phyloP scores from a whole-genome alignment of 2,329 filamentous ascomycete species.

The Herpotrichia juniperi region DNA sequence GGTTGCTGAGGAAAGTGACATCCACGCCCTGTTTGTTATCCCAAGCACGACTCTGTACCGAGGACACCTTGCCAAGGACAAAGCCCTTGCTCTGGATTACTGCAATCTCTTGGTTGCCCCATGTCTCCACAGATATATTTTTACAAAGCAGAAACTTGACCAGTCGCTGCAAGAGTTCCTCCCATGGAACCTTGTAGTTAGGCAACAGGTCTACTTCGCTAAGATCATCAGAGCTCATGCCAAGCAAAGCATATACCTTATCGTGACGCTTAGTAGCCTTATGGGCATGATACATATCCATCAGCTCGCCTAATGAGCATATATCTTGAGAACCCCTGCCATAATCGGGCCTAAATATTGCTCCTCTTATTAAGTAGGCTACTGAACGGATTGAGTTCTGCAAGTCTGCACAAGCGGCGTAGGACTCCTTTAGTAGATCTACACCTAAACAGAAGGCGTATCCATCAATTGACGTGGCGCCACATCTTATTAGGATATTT shows the following conservation, averaged over 20 bases:
- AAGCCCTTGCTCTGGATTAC: slow-evolving; percentile 15
- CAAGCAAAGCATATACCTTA: slow-evolving; percentile 25
- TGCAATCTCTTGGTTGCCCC: slow-evolving; percentile 11
- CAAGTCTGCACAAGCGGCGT: slow-evolving; percentile 14
- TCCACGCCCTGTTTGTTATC: slow-evolving; percentile 6
- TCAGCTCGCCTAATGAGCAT: slow-evolving; percentile 19
- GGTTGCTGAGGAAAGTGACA: too few relatives aligned
- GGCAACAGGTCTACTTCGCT: slow-evolving; percentile 10
- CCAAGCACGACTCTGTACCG: slow-evolving; percentile 1
- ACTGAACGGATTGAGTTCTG: slow-evolving; percentile 15
- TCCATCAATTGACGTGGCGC: slow-evolving; percentile 18
- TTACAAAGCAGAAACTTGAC: slow-evolving; percentile 16
- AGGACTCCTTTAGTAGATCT: slow-evolving; percentile 8
- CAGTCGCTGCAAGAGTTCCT: slow-evolving; percentile 10
- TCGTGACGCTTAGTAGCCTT: slow-evolving; percentile 18
- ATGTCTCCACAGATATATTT: slow-evolving; percentile 17
- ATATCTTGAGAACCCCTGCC: slow-evolving; percentile 13
- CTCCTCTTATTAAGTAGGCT: slow-evolving; percentile 19
- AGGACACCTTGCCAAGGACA: slow-evolving; percentile 17
- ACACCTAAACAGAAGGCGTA: slow-evolving; percentile 24
- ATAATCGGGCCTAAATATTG: slow-evolving; percentile 19
- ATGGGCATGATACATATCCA: slow-evolving; percentile 22
- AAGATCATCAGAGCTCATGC: slow-evolving; percentile 21
- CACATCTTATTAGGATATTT: slow-evolving; percentile 18
- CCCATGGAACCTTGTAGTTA: slow-evolving; percentile 19